Percentiles rank a stretch among this genome's conserved stretches.
Conservation (phyloP, 2,329 filamentous ascomycete species). For the Aureobasidium namibiae region DNA sequence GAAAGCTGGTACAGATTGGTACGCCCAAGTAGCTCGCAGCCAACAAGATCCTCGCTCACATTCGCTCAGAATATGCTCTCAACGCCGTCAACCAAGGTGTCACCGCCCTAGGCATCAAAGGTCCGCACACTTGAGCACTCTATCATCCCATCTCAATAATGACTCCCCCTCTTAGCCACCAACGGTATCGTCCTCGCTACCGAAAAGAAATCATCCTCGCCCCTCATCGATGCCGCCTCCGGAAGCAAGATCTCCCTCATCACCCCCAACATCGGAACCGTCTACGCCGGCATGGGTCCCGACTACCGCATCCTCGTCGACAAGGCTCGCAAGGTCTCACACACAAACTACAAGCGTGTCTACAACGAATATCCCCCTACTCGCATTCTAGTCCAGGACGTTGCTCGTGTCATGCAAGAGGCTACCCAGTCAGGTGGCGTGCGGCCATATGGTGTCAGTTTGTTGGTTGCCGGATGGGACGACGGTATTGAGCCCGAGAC, state of each 20-base stretch:
- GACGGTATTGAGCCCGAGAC: slow-evolving; percentile 87
- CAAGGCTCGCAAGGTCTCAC: slow-evolving; percentile 94
- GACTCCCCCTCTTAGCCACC: slow-evolving; percentile 54
- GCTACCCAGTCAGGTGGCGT: slow-evolving; percentile 97
- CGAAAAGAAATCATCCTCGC: slow-evolving; percentile 98
- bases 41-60: neutral
- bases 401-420: slow-evolving; percentile 96
- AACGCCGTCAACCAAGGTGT: slow-evolving; percentile 99
- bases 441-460: slow-evolving; percentile 88
- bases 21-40: slow-evolving; percentile 19
- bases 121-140: slow-evolving; percentile 39
- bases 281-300: slow-evolving; percentile 98
- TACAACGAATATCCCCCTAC: slow-evolving; percentile 99
- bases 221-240: slow-evolving; percentile 88
- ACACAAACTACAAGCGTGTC: slow-evolving; percentile 98
- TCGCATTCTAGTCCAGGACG: slow-evolving; percentile 96
- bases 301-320: slow-evolving; percentile 97
- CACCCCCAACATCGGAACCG: slow-evolving; percentile 99
- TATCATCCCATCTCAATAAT: neutral
- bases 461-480: slow-evolving; percentile 96
- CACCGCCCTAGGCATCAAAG: slow-evolving; percentile 97
- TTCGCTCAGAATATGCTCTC: slow-evolving; percentile 79
- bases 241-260: slow-evolving; percentile 96
- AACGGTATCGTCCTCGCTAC: slow-evolving; percentile 98
- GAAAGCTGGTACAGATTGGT: slow-evolving; percentile 99